Percentiles rank a stretch among this genome's conserved stretches.
These are phyloP conservation scores for Papiliotrema fonsecae DNA, from an alignment of 1,284 basidiomycete species.

Conservation along the genomic window DNA sequence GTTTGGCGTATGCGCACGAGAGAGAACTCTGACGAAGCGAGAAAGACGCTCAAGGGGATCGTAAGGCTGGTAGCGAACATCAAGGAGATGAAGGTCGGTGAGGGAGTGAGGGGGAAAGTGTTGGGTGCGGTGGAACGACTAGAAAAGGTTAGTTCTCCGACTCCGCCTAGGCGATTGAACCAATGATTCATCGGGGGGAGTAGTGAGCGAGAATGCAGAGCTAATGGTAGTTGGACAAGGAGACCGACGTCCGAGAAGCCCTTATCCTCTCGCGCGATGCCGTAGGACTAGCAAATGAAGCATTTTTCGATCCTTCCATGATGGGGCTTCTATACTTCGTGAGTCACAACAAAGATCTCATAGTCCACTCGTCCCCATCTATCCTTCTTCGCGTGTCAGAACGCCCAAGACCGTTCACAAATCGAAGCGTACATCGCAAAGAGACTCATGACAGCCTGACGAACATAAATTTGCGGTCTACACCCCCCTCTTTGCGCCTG, in stretches of 20 bases:
- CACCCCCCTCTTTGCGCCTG: slow-evolving; percentile 82
- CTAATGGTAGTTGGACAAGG: slow-evolving; percentile 11
- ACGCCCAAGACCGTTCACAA: too few species aligned
- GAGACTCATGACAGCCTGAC: slow-evolving; percentile 55
- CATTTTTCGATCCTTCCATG: slow-evolving; percentile 97
- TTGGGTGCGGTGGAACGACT: slow-evolving; percentile 64
- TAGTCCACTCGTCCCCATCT: too few species aligned
- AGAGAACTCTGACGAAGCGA: slow-evolving; percentile 64
- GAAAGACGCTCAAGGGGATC: slow-evolving; percentile 74
- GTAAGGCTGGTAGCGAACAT: slow-evolving; percentile 76
- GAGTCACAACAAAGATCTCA: slow-evolving; percentile 20
- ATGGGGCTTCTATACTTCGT: slow-evolving; percentile 88
- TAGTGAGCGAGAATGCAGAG: too few species aligned
- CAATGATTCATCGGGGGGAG: background rate
- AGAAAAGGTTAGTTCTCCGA: slow-evolving; percentile 56
- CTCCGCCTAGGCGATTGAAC: slow-evolving; percentile 3
- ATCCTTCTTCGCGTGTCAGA: too few species aligned
- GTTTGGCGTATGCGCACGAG: slow-evolving; percentile 65
- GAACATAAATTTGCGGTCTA: slow-evolving; percentile 95
- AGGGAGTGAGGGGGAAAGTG: slow-evolving; percentile 68
- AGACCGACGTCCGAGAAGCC: slow-evolving; percentile 23
- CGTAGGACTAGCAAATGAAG: slow-evolving; percentile 68
- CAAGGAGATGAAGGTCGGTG: slow-evolving; percentile 80
- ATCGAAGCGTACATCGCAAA: background rate
- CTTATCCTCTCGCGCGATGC: slow-evolving; percentile 65